phyloP scores from a whole-genome alignment of 2,329 filamentous ascomycete species.

The Fusarium ramigenum region DNA sequence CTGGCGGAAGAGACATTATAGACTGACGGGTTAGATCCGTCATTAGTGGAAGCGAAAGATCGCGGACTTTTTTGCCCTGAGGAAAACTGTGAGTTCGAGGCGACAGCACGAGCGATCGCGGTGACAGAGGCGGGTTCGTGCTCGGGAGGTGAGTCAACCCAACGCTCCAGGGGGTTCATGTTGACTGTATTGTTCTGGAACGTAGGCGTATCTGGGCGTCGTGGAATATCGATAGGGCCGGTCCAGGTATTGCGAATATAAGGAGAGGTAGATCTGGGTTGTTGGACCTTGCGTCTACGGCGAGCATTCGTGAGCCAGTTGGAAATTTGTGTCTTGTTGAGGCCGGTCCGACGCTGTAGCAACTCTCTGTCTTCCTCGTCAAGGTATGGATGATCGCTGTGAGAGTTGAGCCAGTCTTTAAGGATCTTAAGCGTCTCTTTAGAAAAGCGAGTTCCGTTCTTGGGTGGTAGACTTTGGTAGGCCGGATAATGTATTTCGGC shows the following conservation, averaged over 20 bases:
- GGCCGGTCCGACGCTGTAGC: neutral
- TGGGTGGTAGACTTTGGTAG: fast-evolving
- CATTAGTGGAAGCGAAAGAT: neutral
- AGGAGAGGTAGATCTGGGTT: neutral
- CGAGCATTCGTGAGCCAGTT: neutral
- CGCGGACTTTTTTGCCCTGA: fast-evolving
- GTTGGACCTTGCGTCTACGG: neutral
- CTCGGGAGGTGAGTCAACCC: neutral
- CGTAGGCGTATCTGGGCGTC: neutral
- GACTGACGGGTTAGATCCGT: neutral
- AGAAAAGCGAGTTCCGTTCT: fast-evolving
- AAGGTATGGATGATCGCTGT: neutral
- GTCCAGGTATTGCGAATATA: neutral
- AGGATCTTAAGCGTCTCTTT: neutral
- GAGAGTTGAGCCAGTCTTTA: fast-evolving
- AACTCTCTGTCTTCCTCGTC: neutral
- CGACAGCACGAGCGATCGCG: neutral
- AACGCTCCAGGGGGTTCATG: neutral
- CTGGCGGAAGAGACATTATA: fast-evolving
- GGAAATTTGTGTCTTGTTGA: neutral
- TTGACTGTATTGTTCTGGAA: neutral
- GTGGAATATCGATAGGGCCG: neutral
- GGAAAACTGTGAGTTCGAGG: fast-evolving
- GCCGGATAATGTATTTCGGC: fast-evolving
- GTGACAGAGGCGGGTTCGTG: neutral